Conservation (phyloP, 2,329 filamentous ascomycete genomes). For the Alternaria tenuissima region DNA sequence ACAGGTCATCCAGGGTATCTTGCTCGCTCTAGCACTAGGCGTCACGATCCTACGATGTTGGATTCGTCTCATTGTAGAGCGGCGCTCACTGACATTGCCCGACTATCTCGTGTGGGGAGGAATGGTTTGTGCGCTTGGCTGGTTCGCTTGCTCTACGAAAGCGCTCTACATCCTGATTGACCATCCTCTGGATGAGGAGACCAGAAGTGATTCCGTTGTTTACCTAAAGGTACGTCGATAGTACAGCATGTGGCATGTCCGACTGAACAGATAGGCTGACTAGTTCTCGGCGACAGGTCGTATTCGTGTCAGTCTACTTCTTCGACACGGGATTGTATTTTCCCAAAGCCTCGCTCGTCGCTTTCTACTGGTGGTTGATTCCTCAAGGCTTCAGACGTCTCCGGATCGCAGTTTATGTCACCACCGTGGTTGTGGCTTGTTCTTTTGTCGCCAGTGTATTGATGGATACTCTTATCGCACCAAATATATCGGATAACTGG, state of each 20-base stretch:
- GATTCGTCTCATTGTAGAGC: slow-evolving; percentile 24
- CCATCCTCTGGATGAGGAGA: slow-evolving; percentile 25
- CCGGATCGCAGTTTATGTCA: slow-evolving; percentile 24
- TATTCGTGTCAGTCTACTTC: slow-evolving; percentile 29
- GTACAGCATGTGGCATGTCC: not conserved
- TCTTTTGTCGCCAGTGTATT: slow-evolving; percentile 25
- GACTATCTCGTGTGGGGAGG: slow-evolving; percentile 35
- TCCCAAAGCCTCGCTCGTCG: slow-evolving; percentile 29
- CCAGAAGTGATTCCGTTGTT: slow-evolving; percentile 24
- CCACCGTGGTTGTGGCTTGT: slow-evolving; percentile 14
- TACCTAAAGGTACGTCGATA: slow-evolving; percentile 21
- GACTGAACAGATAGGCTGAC: not conserved
- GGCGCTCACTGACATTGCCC: slow-evolving; percentile 21
- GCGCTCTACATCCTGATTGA: slow-evolving; percentile 26
- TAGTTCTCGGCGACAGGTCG: slow-evolving; percentile 15
- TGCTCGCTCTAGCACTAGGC: slow-evolving; percentile 24
- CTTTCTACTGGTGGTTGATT: slow-evolving; percentile 39
- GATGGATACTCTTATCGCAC: slow-evolving; percentile 23
- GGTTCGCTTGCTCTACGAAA: slow-evolving; percentile 25
- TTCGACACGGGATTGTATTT: slow-evolving; percentile 35
- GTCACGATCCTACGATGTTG: slow-evolving; percentile 30
- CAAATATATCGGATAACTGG: slow-evolving; percentile 30
- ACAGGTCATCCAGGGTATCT: slow-evolving; percentile 24
- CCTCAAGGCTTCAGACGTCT: slow-evolving; percentile 28
- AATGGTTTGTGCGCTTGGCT: slow-evolving; percentile 30